Conservation (phyloP, 306 rosid genomes). For the Ziziphus jujuba region DNA sequence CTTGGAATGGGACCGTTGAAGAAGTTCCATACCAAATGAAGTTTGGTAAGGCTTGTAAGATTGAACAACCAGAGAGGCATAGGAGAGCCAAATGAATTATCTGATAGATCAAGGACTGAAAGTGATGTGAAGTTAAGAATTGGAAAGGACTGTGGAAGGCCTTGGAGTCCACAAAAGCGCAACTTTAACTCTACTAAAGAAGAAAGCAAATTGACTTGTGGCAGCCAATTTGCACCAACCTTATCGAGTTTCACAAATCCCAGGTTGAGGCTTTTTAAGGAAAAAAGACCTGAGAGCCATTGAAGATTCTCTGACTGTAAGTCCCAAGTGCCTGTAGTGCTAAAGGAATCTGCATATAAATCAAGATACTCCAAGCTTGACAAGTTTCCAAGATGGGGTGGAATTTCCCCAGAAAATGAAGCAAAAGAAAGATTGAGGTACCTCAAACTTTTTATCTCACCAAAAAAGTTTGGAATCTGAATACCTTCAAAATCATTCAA, state of each 20-base stretch:
- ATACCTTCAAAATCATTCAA: background rate
- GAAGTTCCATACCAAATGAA: slow-evolving; percentile 11
- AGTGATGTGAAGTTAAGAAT: slow-evolving; percentile 17
- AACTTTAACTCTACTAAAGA: slow-evolving; percentile 17
- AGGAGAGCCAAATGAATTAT: slow-evolving; percentile 8
- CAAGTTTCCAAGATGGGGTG: slow-evolving; percentile 14
- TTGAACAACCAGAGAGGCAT: slow-evolving; percentile 17
- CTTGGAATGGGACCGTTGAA: slow-evolving; percentile 22
- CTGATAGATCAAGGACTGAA: slow-evolving; percentile 21
- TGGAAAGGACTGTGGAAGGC: slow-evolving; percentile 20
- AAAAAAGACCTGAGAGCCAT: slow-evolving; percentile 29
- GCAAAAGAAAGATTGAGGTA: slow-evolving; percentile 21
- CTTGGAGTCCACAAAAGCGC: slow-evolving; percentile 13
- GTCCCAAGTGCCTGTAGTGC: background rate
- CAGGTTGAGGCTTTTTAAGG: slow-evolving; percentile 20
- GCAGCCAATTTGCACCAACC: slow-evolving; percentile 12
- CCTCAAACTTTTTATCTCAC: slow-evolving; percentile 3
- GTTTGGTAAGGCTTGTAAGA: slow-evolving; percentile 17
- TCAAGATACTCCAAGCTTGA: slow-evolving; percentile 27
- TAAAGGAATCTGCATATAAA: background rate
- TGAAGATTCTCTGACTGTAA: slow-evolving; percentile 9
- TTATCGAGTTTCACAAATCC: slow-evolving; percentile 1
- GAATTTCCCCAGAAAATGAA: slow-evolving; percentile 6
- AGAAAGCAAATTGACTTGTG: slow-evolving; percentile 19
- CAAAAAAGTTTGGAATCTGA: slow-evolving; percentile 16